These are phyloP conservation scores for Lepidopterella palustris DNA, from an alignment of 495 filamentous ascomycete species.

Conservation along the genomic window DNA sequence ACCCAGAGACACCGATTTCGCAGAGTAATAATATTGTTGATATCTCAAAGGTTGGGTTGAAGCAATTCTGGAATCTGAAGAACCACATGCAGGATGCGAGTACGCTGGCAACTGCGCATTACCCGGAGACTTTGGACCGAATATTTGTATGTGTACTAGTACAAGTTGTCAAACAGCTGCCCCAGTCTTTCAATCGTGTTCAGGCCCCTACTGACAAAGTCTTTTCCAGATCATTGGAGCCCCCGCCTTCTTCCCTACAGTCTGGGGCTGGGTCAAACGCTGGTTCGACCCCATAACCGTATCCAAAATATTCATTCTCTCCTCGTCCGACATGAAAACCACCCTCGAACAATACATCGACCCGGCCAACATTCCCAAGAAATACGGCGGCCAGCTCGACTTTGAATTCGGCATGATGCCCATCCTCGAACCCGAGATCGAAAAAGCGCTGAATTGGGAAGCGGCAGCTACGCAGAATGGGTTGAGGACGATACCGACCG, in stretches of 20 bases:
- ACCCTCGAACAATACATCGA: slow-evolving; percentile 77
- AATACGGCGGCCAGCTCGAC: slow-evolving; percentile 77
- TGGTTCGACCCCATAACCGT: slow-evolving; percentile 94
- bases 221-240: slow-evolving; percentile 75
- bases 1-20: slow-evolving; percentile 72
- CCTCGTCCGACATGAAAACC: slow-evolving; percentile 57
- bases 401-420: slow-evolving; percentile 71
- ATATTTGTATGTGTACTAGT: slow-evolving; percentile 59
- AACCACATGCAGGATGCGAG: slow-evolving; percentile 85
- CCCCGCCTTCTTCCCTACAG: slow-evolving; percentile 83
- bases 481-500: slow-evolving; percentile 32
- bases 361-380: slow-evolving; percentile 68
- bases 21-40: slow-evolving; percentile 86
- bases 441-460: slow-evolving; percentile 33
- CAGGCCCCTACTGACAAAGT: too few relatives aligned
- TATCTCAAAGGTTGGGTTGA: slow-evolving; percentile 72
- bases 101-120: slow-evolving; percentile 80
- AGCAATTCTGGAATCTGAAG: slow-evolving; percentile 92
- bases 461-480: slow-evolving; percentile 18
- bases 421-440: slow-evolving; percentile 53
- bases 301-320: slow-evolving; percentile 87
- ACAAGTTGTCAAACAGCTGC: not conserved
- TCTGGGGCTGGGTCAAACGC: slow-evolving; percentile 92
- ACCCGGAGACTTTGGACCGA: slow-evolving; percentile 82
- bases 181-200: not conserved